These are phyloP conservation scores for Wickerhamomyces kurtzmanii DNA, from an alignment of 805 yeast genomes.

Conservation along the genomic window DNA sequence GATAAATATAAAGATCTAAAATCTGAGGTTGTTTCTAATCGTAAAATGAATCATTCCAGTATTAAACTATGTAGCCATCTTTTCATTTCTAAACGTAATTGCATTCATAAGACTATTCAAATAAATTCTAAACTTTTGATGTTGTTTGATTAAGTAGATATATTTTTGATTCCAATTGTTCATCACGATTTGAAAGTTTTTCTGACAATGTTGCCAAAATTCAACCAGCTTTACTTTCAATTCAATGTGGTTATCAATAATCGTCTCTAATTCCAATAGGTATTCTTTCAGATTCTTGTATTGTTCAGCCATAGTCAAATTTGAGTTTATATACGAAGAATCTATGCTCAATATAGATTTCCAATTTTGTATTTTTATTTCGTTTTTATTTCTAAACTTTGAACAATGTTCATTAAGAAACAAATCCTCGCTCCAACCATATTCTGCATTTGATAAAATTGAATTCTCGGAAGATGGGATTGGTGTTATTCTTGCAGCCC, in stretches of 20 bases:
- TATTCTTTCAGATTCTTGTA: conserved; percentile 27
- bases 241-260: conserved; percentile 33
- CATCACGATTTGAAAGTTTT: conserved; percentile 21
- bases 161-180: conserved; percentile 32
- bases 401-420: conserved; percentile 14
- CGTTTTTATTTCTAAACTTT: conserved; percentile 3
- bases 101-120: conserved; percentile 22
- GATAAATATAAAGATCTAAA: no score
- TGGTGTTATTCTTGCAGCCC: conserved; percentile 82
- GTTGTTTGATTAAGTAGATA: conserved; percentile 23
- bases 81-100: conserved; percentile 12
- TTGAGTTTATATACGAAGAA: conserved; percentile 18
- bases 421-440: conserved; percentile 53
- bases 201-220: conserved; percentile 20
- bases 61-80: conserved; percentile 2
- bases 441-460: conserved; percentile 64
- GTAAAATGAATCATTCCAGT: neutral
- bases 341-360: conserved; percentile 15
- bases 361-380: conserved; percentile 13
- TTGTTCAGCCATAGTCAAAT: conserved; percentile 25
- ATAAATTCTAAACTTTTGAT: conserved; percentile 22
- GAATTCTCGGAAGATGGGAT: conserved; percentile 64
- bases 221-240: conserved; percentile 25
- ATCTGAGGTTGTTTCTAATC: no score
- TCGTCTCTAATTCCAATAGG: conserved; percentile 25